Conservation (phyloP, 176 grass and related monocot species). For the Phoenix dactylifera region DNA sequence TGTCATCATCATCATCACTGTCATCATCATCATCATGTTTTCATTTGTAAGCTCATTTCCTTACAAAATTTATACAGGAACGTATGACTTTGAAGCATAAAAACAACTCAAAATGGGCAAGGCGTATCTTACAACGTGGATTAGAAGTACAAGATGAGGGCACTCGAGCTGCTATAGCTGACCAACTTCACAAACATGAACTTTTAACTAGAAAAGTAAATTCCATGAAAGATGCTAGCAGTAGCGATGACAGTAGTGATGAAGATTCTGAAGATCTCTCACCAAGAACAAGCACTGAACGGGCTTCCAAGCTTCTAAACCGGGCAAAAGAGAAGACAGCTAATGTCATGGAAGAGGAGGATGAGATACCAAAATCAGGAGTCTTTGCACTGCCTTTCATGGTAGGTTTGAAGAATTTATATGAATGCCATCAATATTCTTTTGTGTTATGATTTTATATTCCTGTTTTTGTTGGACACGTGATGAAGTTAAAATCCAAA, state of each 20-base stretch:
- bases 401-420: slow-evolving; percentile 24
- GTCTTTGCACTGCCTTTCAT: slow-evolving; percentile 92
- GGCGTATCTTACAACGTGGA: slow-evolving; percentile 72
- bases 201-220: slow-evolving; percentile 90
- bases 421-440: too few species aligned
- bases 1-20: too few species aligned
- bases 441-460: too few species aligned
- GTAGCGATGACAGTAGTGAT: slow-evolving; percentile 53
- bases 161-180: slow-evolving; percentile 66
- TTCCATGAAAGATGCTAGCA: slow-evolving; percentile 61
- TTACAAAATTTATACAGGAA: slow-evolving; percentile 43
- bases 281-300: slow-evolving; percentile 19
- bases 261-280: slow-evolving; percentile 38
- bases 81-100: slow-evolving; percentile 85
- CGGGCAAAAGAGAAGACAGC: slow-evolving; percentile 70
- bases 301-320: slow-evolving; percentile 44
- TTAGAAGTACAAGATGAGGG: slow-evolving; percentile 77
- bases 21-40: too few species aligned
- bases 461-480: too few species aligned
- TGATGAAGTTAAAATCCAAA: too few species aligned
- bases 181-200: slow-evolving; percentile 68
- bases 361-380: slow-evolving; percentile 52
- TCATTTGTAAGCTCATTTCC: too few species aligned
- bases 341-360: slow-evolving; percentile 47
- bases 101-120: slow-evolving; percentile 87